These are phyloP conservation scores for Wickerhamomyces sydowiorum DNA, from an alignment of 805 yeast species.

Conservation along the genomic window DNA sequence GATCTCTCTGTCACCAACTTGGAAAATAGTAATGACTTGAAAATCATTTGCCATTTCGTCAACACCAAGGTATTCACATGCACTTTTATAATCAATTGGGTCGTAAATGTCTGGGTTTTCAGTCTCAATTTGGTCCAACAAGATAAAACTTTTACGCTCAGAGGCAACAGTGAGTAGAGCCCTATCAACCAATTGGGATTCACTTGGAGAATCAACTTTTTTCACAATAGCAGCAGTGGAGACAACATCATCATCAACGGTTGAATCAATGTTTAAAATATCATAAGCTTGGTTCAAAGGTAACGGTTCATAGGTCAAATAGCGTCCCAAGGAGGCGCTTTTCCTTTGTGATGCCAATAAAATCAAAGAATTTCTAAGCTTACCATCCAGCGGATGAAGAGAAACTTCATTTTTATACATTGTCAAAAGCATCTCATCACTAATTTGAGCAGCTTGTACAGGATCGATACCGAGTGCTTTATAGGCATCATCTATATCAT, in stretches of 20 bases:
- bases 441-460: slow-evolving; percentile 12
- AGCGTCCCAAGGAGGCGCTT: slow-evolving; percentile 29
- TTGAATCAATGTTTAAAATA: slow-evolving; percentile 41
- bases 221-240: slow-evolving; percentile 70
- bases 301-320: slow-evolving; percentile 42
- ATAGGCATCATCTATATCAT: slow-evolving; percentile 38
- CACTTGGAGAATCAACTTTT: slow-evolving; percentile 43
- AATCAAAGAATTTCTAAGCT: slow-evolving; percentile 33
- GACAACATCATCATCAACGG: slow-evolving; percentile 64
- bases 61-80: slow-evolving; percentile 44
- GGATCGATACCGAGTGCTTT: slow-evolving; percentile 29
- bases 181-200: slow-evolving; percentile 38
- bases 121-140: slow-evolving; percentile 47
- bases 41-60: slow-evolving; percentile 50
- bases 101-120: slow-evolving; percentile 25
- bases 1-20: slow-evolving; percentile 43
- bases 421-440: slow-evolving; percentile 26
- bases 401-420: slow-evolving; percentile 27
- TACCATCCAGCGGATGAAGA: slow-evolving; percentile 13
- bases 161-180: slow-evolving; percentile 61
- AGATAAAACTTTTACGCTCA: slow-evolving; percentile 47
- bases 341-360: slow-evolving; percentile 33
- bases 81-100: slow-evolving; percentile 29
- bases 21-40: slow-evolving; percentile 47
- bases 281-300: slow-evolving; percentile 45